phyloP scores from a whole-genome alignment of 2,329 filamentous ascomycete genomes.

The Aspergillus pseudoviridinutans region DNA sequence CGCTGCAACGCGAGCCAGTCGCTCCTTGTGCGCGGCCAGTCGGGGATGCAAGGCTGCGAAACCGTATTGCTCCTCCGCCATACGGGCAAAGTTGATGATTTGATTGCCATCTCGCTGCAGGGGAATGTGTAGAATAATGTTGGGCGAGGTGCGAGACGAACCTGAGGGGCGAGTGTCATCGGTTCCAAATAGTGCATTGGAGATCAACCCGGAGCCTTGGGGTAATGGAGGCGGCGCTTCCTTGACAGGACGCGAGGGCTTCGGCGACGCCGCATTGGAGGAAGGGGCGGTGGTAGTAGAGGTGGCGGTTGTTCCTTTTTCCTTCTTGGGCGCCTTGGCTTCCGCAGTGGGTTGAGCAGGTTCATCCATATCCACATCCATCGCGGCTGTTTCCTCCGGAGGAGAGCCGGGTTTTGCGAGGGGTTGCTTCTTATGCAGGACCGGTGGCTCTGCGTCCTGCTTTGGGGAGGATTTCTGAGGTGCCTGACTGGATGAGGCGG shows the following conservation, averaged over 20 bases:
- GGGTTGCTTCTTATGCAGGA: slow-evolving; percentile 10
- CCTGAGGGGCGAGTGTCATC: slow-evolving; percentile 39
- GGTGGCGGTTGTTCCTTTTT: slow-evolving; percentile 44
- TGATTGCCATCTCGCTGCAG: slow-evolving; percentile 80
- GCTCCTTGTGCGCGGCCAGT: slow-evolving; percentile 80
- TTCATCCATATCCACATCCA: slow-evolving; percentile 35
- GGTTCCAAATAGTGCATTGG: slow-evolving; percentile 57
- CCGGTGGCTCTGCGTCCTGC: slow-evolving; percentile 1
- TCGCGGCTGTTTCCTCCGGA: slow-evolving; percentile 21
- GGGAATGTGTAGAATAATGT: slow-evolving; percentile 78
- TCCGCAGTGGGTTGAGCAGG: slow-evolving; percentile 12
- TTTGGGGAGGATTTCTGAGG: not conserved
- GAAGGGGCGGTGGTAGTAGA: slow-evolving; percentile 44
- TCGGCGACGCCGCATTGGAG: slow-evolving; percentile 53
- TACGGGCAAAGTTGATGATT: slow-evolving; percentile 89
- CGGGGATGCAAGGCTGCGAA: slow-evolving; percentile 92
- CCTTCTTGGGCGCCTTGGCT: slow-evolving; percentile 34
- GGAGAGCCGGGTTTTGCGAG: slow-evolving; percentile 14
- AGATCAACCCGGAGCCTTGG: slow-evolving; percentile 61
- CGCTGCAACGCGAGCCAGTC: slow-evolving; percentile 81
- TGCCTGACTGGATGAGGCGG: slow-evolving; percentile 10
- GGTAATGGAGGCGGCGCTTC: slow-evolving; percentile 54
- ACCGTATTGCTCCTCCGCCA: slow-evolving; percentile 91
- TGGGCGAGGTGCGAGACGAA: slow-evolving; percentile 56
- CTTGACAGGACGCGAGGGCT: slow-evolving; percentile 50